A percentile compares a stretch with the other conserved stretches of the same genome.
Conservation (phyloP, 768 basidiomycete species). For the Candolleomyces efflorescens region DNA sequence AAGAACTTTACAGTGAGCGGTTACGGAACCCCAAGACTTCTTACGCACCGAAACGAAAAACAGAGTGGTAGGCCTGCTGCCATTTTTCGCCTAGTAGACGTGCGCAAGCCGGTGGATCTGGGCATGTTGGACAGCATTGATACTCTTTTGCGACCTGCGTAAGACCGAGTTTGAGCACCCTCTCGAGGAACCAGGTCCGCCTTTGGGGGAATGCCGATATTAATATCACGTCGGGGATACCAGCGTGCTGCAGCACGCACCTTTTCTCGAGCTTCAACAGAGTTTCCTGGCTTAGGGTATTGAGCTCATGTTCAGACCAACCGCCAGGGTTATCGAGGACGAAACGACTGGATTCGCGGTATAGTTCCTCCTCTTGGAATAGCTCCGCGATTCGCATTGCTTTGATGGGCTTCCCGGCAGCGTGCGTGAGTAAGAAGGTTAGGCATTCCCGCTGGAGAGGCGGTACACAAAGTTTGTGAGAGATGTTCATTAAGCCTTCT, state of each 20-base stretch:
- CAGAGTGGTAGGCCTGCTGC: constrained; percentile 81
- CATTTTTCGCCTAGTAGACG: constrained; percentile 89
- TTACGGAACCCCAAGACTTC: not conserved
- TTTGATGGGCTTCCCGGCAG: constrained; percentile 89
- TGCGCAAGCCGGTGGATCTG: constrained; percentile 75
- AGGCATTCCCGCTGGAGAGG: constrained; percentile 79
- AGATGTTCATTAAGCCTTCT: constrained; percentile 85
- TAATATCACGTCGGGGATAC: not conserved
- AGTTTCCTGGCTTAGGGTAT: constrained; percentile 78
- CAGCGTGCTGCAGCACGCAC: constrained; percentile 31
- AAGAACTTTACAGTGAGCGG: constrained; percentile 4
- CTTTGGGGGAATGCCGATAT: not conserved
- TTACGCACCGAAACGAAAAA: constrained; percentile 77
- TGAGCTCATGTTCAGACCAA: constrained; percentile 75
- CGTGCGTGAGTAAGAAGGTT: constrained; percentile 86
- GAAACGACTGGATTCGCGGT: constrained; percentile 86
- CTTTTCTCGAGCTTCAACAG: constrained; percentile 86
- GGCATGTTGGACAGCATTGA: constrained; percentile 85
- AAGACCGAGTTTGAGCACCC: constrained; percentile 86
- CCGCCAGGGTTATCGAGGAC: constrained; percentile 90
- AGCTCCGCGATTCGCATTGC: constrained; percentile 90
- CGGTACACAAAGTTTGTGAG: constrained; percentile 83
- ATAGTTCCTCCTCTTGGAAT: constrained; percentile 86
- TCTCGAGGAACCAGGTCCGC: constrained; percentile 93
- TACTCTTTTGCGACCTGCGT: constrained; percentile 91